phyloP scores from a whole-genome alignment of 139 green algal genomes.

The Picochlorum sp. region DNA sequence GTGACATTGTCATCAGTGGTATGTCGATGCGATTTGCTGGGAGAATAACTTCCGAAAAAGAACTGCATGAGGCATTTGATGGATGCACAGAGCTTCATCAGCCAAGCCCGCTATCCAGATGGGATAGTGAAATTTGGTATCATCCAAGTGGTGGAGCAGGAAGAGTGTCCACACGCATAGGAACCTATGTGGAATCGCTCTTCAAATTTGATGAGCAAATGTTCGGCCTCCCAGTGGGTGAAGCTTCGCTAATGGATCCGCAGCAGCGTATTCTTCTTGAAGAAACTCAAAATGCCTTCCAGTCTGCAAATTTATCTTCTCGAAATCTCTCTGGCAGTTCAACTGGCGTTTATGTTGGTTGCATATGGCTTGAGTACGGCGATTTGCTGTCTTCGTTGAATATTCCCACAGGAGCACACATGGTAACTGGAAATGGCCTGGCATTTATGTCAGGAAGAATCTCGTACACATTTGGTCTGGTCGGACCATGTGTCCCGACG shows the following conservation, averaged over 20 bases:
- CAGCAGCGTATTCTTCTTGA: constrained; percentile 70
- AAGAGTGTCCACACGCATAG: constrained; percentile 39
- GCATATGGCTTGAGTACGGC: constrained; percentile 64
- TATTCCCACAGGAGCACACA: constrained; percentile 48
- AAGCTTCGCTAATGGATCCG: constrained; percentile 69
- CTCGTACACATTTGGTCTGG: constrained; percentile 71
- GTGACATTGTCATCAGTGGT: neutral
- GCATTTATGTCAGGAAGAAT: constrained; percentile 71
- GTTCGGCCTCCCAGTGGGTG: constrained; percentile 48
- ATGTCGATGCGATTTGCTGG: constrained; percentile 25
- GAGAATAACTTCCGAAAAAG: constrained; percentile 18
- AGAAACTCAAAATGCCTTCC: constrained; percentile 23
- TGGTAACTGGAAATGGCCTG: constrained; percentile 56
- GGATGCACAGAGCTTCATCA: constrained; percentile 50
- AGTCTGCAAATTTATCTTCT: constrained; percentile 3
- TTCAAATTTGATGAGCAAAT: constrained; percentile 58
- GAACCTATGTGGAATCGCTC: constrained; percentile 47
- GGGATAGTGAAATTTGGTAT: constrained; percentile 51
- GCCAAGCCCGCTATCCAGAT: constrained; percentile 41
- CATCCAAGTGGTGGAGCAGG: constrained; percentile 23
- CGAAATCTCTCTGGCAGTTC: constrained; percentile 29
- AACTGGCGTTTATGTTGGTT: constrained; percentile 56
- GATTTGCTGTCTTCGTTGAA: constrained; percentile 45
- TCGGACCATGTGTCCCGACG: constrained; percentile 62
- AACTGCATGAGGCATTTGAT: constrained; percentile 26